Percentiles rank a stretch among this genome's conserved stretches.
phyloP scores from a whole-genome alignment of 345 rosid species.

The Salix caprea region DNA sequence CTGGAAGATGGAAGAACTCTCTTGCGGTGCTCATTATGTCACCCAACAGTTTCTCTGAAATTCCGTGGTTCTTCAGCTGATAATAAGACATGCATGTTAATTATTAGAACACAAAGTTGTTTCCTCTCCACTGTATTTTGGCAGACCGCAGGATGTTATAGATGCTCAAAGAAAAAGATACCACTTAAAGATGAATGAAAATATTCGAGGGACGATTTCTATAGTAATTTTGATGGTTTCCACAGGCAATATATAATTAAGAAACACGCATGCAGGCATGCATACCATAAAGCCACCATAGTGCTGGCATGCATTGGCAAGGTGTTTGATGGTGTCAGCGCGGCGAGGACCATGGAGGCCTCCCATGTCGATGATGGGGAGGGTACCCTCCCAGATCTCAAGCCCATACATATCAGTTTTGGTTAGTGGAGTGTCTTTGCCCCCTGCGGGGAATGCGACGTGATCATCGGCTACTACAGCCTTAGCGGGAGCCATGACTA shows the following conservation, averaged over 20 bases:
- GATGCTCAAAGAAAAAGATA: too few relatives aligned
- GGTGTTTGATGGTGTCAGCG: neutral
- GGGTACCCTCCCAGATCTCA: neutral
- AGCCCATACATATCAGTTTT: neutral
- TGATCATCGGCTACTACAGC: neutral
- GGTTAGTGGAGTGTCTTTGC: neutral
- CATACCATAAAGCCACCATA: neutral
- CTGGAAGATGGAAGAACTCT: neutral
- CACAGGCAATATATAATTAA: too few relatives aligned
- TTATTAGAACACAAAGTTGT: too few relatives aligned
- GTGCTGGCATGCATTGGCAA: neutral
- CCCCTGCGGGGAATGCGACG: neutral
- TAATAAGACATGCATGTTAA: too few relatives aligned
- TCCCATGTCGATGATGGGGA: neutral
- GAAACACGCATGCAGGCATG: neutral
- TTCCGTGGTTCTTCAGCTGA: neutral
- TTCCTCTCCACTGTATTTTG: too few relatives aligned
- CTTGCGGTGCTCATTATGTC: neutral
- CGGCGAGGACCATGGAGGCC: neutral
- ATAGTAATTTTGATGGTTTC: too few relatives aligned
- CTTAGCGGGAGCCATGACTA: too few relatives aligned
- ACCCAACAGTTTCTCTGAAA: neutral
- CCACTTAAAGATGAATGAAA: too few relatives aligned
- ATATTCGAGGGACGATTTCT: too few relatives aligned
- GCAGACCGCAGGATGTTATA: too few relatives aligned